Base-by-base conservation (phyloP, 169 alveolate species). In the Eimeria tenella region DNA sequence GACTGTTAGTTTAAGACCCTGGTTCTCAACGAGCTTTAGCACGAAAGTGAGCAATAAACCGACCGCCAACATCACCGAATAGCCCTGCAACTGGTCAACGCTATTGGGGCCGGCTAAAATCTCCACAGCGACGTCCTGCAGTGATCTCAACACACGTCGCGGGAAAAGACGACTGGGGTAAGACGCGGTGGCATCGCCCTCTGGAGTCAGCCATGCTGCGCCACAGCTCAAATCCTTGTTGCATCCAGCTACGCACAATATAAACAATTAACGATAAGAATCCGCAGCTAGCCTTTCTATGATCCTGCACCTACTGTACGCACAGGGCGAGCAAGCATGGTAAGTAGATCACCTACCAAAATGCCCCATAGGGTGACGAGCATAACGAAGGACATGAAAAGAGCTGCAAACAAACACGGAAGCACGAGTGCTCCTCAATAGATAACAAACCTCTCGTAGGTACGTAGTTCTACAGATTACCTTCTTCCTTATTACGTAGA, bases 301-400 rank as follows among this genome's bases (percentile, higher is more conserved):
- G 42, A 31, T 31, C 42, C 42, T 31, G 42, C 42, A 31, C 42
- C 42, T 31, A 31, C 0, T 31, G 42, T 31, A 2, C 42, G 42
- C 42, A 31, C 42, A 31, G 42, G 42, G 42, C 42, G 42, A 31
- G 42, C 42, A 31, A 31, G 42, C 42, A 31, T 31, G 42, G 4
- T 2, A 2, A 31, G 42, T 0, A 2, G 42, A 31, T 31, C 52
- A 75, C 89, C 13, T 81, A 81, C 89, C 74, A 81, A 11, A 4
- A 53, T 42, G 42, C 73, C 73, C 89, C 89, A 81, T 5, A 81
- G 89, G 58, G 89, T 21, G 42, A 81, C 89, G n/a, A 81, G 70
- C 89, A 81, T 81, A 52, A 81, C 89, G 74, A 81, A 81, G 11
- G 74, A 81, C 3, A 81, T 5, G 25, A 81, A 53, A 5, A 81